Conservation (phyloP, 441 rosid species). For the Adansonia gregorii region DNA sequence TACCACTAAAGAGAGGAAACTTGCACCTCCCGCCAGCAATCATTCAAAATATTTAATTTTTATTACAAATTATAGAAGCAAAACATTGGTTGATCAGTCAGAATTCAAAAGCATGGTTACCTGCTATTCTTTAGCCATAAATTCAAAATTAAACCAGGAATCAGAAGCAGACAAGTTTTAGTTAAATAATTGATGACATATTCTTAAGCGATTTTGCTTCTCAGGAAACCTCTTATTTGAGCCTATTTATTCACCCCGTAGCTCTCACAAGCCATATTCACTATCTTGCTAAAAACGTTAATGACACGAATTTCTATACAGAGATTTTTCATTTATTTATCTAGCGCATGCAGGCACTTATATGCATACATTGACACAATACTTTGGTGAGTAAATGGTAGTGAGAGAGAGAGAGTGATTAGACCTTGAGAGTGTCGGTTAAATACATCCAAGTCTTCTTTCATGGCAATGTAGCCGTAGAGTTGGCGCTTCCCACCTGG, state of each 20-base stretch:
- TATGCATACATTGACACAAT: not conserved
- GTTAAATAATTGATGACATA: not conserved
- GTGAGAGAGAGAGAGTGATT: slow-evolving; percentile 16
- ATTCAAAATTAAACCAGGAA: not conserved
- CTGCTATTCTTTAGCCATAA: no score
- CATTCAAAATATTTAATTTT: slow-evolving; percentile 1
- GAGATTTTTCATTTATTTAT: not conserved
- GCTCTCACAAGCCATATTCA: not conserved
- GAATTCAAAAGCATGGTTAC: not conserved
- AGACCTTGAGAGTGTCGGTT: slow-evolving; percentile 50
- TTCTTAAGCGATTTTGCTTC: not conserved
- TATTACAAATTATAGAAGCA: not conserved
- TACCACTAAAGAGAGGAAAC: not conserved
- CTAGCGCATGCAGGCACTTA: not conserved
- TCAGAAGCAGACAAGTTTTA: not conserved
- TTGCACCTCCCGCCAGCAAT: not conserved
- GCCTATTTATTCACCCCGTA: not conserved
- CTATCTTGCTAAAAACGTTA: not conserved
- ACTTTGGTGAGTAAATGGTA: not conserved
- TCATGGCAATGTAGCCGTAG: slow-evolving; percentile 47
- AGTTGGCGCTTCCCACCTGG: slow-evolving; percentile 50
- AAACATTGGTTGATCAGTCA: not conserved
- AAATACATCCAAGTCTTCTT: slow-evolving; percentile 45
- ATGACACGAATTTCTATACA: not conserved
- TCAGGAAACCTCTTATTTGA: not conserved